Base-by-base conservation (phyloP, 2,329 filamentous ascomycete genomes). In the Harringtonia aguacate region DNA sequence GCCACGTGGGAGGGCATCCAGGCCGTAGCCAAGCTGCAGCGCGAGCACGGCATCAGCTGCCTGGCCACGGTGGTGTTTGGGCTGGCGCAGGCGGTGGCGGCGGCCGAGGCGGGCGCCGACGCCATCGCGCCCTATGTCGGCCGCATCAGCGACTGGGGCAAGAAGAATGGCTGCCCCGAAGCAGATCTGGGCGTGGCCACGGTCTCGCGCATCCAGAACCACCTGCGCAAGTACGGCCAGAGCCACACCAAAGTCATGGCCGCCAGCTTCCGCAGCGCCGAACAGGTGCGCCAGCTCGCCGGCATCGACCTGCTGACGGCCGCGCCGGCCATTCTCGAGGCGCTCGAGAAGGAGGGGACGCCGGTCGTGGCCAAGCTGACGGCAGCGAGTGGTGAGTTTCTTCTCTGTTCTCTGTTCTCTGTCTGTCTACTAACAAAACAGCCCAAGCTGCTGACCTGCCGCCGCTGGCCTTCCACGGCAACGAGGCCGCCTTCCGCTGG, bases 61-160 rank as follows among this genome's bases (percentile, higher is more conserved):
- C 86, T 86, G 71, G 64, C 86, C 60, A 87, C 83, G 50, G 77
- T 87, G 58, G 81, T 87, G 75, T 87, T 87, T 75, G 85, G 81
- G 36, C 69, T 78, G 47, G 73, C 34, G 45, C 82, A 86, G 67
- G 82, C 82, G 55, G 83, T 86, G 56, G 77, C 60, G 79, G 81
- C 50, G 85, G 77, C 75, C 8, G 41, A 43, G 27, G 41, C 41
- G 4, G 41, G 41, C 27, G 41, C 27, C 24, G 41, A 43, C n/a
- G 77, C 86, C 58, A 86, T 86, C 67, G 86, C 82, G 39, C 82
- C 82, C 56, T 86, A 86, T 66, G 82, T 86, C 49, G 82, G 82
- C 59, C 80, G 82, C 62, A 86, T 86, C 57, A 73, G 86, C 53
- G 82, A 86, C 68, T 86, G 81, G 81, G 85, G 77, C 76, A 86